Percentiles rank a stretch among this genome's conserved stretches.
phyloP scores from a whole-genome alignment of 1,284 basidiomycete species.

The Pseudomicrostroma phylloplanum region DNA sequence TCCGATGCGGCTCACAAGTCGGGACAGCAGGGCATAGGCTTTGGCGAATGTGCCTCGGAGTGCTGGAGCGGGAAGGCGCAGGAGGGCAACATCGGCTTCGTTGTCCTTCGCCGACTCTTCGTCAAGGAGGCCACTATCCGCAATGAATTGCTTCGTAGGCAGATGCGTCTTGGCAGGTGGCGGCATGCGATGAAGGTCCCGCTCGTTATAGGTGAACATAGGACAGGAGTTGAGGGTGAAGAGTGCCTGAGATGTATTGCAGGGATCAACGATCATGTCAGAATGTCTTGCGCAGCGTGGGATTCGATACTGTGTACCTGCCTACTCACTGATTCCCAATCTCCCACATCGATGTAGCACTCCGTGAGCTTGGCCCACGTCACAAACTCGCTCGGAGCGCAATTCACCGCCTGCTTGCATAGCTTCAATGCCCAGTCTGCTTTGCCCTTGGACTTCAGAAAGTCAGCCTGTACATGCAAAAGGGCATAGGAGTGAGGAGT shows the following conservation, averaged over 20 bases:
- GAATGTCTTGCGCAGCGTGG: too few relatives aligned
- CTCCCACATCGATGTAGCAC: slow-evolving; percentile 79
- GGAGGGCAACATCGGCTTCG: slow-evolving; percentile 88
- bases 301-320: neutral
- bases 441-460: slow-evolving; percentile 68
- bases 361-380: slow-evolving; percentile 98
- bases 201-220: slow-evolving; percentile 98
- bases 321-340: slow-evolving; percentile 61
- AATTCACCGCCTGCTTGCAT: slow-evolving; percentile 87
- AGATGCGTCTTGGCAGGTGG: slow-evolving; percentile 76
- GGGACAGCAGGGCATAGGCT: slow-evolving; percentile 82
- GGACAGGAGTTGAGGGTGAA: slow-evolving; percentile 96
- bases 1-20: slow-evolving; percentile 83
- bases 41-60: slow-evolving; percentile 91
- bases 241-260: slow-evolving; percentile 58
- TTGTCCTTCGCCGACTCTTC: slow-evolving; percentile 66
- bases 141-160: slow-evolving; percentile 76
- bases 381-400: slow-evolving; percentile 93
- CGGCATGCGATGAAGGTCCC: slow-evolving; percentile 83
- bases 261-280: too few relatives aligned
- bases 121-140: slow-evolving; percentile 62
- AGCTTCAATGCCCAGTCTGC: slow-evolving; percentile 82
- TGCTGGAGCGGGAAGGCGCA: slow-evolving; percentile 86
- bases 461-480: slow-evolving; percentile 89
- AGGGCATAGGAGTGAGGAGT: slow-evolving; percentile 88